A percentile compares a stretch with the other conserved stretches of the same genome.
phyloP scores from a whole-genome alignment of 306 rosid species.

The Arachis stenosperma region DNA sequence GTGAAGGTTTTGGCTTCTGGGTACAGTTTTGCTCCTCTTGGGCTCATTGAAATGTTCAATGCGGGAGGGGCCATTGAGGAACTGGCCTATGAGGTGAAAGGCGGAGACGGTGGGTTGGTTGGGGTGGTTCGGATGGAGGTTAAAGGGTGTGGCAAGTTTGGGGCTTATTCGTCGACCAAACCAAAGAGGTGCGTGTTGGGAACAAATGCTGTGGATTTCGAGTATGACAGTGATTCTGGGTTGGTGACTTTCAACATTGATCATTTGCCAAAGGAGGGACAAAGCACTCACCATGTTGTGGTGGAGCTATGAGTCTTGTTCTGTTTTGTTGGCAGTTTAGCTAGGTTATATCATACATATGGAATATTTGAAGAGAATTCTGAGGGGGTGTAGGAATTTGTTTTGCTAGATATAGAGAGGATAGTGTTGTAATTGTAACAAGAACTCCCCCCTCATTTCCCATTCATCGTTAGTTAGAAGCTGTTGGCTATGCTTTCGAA shows the following conservation, averaged over 20 bases:
- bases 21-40: slow-evolving; percentile 66
- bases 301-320: slow-evolving; percentile 51
- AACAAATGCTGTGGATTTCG: slow-evolving; percentile 48
- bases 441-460: background rate
- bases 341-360: background rate
- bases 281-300: slow-evolving; percentile 54
- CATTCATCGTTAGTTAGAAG: background rate
- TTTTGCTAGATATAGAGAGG: background rate
- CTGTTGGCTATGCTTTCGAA: slow-evolving; percentile 3
- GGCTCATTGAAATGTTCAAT: slow-evolving; percentile 82
- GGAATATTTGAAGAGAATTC: no score
- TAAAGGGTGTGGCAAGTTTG: slow-evolving; percentile 82
- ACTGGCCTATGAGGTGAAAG: slow-evolving; percentile 52
- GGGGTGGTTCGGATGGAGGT: slow-evolving; percentile 62
- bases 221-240: slow-evolving; percentile 55
- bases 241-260: slow-evolving; percentile 58
- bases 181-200: slow-evolving; percentile 67
- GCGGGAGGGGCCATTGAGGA: slow-evolving; percentile 81
- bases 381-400: background rate
- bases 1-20: slow-evolving; percentile 58
- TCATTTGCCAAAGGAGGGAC: slow-evolving; percentile 63
- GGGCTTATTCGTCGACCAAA: slow-evolving; percentile 64
- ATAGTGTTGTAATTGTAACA: background rate
- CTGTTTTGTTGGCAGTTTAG: background rate
- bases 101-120: slow-evolving; percentile 31